Conservation (phyloP, 1,139 yeast genomes). For the Yamadazyma dendronema region DNA sequence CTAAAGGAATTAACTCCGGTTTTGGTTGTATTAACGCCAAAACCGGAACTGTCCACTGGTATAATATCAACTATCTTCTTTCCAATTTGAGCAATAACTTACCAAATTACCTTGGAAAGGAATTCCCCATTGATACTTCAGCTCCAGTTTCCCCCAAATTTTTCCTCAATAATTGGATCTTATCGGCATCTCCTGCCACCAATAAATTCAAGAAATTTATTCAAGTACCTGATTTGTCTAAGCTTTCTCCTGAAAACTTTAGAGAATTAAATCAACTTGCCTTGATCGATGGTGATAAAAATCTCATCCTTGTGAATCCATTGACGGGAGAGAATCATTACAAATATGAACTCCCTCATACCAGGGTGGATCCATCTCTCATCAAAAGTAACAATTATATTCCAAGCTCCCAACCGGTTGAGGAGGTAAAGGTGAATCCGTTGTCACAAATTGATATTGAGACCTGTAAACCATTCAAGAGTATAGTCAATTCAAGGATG, state of each 20-base stretch:
- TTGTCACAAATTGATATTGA: slow-evolving; percentile 65
- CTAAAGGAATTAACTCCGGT: slow-evolving; percentile 36
- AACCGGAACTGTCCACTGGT: slow-evolving; percentile 68
- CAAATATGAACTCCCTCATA: slow-evolving; percentile 45
- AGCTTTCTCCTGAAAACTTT: slow-evolving; percentile 14
- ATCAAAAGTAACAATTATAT: not conserved
- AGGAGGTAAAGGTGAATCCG: slow-evolving; percentile 25
- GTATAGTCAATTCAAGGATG: slow-evolving; percentile 42
- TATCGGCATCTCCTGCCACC: slow-evolving; percentile 35
- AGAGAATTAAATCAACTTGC: slow-evolving; percentile 33
- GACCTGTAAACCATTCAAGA: slow-evolving; percentile 56
- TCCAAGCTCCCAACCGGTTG: not conserved
- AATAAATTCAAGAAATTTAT: slow-evolving; percentile 30
- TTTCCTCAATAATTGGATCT: slow-evolving; percentile 42
- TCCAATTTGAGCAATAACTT: slow-evolving; percentile 31
- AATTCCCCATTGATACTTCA: slow-evolving; percentile 10
- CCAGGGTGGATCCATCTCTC: slow-evolving; percentile 11
- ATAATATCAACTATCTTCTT: slow-evolving; percentile 41
- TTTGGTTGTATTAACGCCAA: slow-evolving; percentile 56
- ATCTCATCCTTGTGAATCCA: slow-evolving; percentile 41
- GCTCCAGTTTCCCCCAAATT: slow-evolving; percentile 5
- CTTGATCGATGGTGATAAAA: slow-evolving; percentile 33
- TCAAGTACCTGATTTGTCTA: slow-evolving; percentile 26
- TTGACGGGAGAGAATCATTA: slow-evolving; percentile 43
- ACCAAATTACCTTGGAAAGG: slow-evolving; percentile 18